Evolutionary conservation across 306 rosid species (phyloP).

Genomic region (Ormosia semicastrata): DNA sequence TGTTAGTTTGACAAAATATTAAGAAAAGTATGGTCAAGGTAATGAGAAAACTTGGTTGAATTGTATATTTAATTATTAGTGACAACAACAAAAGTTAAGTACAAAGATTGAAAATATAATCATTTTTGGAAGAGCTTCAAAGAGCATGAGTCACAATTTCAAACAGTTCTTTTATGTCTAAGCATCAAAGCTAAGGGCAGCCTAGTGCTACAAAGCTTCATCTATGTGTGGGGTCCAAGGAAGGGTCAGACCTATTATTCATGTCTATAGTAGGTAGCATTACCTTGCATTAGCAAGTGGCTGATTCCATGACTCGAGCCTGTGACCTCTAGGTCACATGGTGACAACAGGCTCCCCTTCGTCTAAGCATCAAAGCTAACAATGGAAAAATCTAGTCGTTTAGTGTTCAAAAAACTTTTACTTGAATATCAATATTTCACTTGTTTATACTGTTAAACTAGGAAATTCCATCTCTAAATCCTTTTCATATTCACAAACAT

Average conservation of each 20-base stretch:
- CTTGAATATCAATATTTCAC: neutral
- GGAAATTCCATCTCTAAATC: conserved; percentile 6
- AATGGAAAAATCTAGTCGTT: neutral
- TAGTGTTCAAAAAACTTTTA: neutral
- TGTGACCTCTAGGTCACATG: too few relatives aligned
- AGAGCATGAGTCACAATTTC: conserved; percentile 9
- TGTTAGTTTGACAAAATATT: conserved; percentile 44
- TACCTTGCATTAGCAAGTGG: too few relatives aligned
- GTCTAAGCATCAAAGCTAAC: too few relatives aligned
- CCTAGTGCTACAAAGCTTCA: too few relatives aligned
- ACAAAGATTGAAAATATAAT: neutral
- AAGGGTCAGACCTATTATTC: too few relatives aligned
- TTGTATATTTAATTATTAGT: too few relatives aligned
- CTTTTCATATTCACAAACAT: neutral
- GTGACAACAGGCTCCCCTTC: too few relatives aligned
- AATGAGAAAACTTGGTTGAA: conserved; percentile 16
- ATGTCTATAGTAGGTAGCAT: too few relatives aligned
- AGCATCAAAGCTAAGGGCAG: too few relatives aligned
- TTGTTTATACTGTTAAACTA: neutral
- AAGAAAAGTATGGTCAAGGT: conserved; percentile 6
- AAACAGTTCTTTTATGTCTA: neutral
- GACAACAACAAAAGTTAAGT: neutral
- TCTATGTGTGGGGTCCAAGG: too few relatives aligned
- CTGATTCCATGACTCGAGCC: too few relatives aligned
- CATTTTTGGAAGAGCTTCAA: neutral